Evolutionary conservation across 441 rosid species (phyloP), one percentile per base, ranked within the genome.

Genomic region (Iberis amara): DNA sequence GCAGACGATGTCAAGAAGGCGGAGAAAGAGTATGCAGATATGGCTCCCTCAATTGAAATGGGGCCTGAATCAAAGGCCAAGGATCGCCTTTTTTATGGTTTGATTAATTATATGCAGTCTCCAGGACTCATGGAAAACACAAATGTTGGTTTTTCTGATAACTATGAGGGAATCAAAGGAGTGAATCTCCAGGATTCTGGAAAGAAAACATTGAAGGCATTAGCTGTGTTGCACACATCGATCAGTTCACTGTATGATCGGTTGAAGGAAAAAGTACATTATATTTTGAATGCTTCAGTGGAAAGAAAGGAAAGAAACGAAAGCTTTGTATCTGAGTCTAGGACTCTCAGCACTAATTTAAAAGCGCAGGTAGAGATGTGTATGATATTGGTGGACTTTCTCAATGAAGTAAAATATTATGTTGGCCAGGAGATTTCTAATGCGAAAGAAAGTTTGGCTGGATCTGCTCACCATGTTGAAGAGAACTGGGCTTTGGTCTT

Each of bases 301-400:
- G 72, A 76, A 53, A 75, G 69, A 71, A 77, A 66, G 47, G 73
- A 68, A 52, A 68, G 58, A 64, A 69, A 55, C 56, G 73, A 65
- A 36, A 70, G 46, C 42, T 44, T 57, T 35, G 69, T 46, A 64
- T 71, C 52, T 36, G 79, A 76, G 47, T 75, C 70, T 69, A 79
- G 82, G 64, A 68, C 71, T 52, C 58, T 68, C 41, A 76, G 78
- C 69, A 59, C 73, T 65, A 76, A 61, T 64, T 77, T 86, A 52
- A 94, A 86, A 67, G 94, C 76, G 76, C 99, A 81, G 68, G 85
- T 89, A 53, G 97, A 89, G 72, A 92, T 76, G 77, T 86, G 94
- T 68, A 45, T 73, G 15, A 76, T 89, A 51, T 61, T 92, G 37
- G 69, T 72, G 57, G 91, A 72, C 41, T 77, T 89, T 75, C 68